Conservation (phyloP, 208 protist genomes). For the Trypanosoma avium region DNA sequence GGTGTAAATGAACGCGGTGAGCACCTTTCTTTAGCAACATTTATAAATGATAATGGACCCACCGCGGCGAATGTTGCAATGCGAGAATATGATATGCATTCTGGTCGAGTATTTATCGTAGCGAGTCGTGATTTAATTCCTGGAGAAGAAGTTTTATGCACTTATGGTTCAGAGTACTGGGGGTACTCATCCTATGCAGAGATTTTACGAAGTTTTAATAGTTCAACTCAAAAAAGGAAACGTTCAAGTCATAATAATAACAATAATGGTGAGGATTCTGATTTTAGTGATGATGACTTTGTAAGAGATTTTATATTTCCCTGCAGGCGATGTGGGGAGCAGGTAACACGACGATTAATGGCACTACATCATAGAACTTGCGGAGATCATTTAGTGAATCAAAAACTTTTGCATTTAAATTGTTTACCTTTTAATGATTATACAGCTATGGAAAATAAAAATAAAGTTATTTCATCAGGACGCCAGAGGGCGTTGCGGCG, state of each 20-base stretch:
- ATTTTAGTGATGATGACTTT: background rate
- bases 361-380: conserved; percentile 62
- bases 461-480: conserved; percentile 33
- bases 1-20: conserved; percentile 52
- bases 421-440: conserved; percentile 71
- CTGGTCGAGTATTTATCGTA: conserved; percentile 82
- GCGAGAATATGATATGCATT: conserved; percentile 75
- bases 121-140: conserved; percentile 69
- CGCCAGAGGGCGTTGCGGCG: conserved; percentile 32
- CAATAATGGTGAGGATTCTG: conserved; percentile 11
- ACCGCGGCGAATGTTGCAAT: conserved; percentile 65
- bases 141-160: conserved; percentile 77
- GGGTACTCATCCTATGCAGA: conserved; percentile 77
- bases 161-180: conserved; percentile 89
- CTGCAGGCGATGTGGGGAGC: conserved; percentile 64
- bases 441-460: conserved; percentile 50
- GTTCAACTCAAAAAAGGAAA: background rate
- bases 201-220: conserved; percentile 24
- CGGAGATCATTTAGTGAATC: conserved; percentile 56
- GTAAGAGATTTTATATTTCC: conserved; percentile 25
- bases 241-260: no score
- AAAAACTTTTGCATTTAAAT: conserved; percentile 49
- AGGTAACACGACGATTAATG: conserved; percentile 35
- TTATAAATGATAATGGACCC: conserved; percentile 89
- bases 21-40: conserved; percentile 81